Percentiles rank a stretch among this genome's conserved stretches.
Evolutionary conservation across 2,329 filamentous ascomycete genomes (phyloP).

Genomic region (Trichoderma aggressivum): DNA sequence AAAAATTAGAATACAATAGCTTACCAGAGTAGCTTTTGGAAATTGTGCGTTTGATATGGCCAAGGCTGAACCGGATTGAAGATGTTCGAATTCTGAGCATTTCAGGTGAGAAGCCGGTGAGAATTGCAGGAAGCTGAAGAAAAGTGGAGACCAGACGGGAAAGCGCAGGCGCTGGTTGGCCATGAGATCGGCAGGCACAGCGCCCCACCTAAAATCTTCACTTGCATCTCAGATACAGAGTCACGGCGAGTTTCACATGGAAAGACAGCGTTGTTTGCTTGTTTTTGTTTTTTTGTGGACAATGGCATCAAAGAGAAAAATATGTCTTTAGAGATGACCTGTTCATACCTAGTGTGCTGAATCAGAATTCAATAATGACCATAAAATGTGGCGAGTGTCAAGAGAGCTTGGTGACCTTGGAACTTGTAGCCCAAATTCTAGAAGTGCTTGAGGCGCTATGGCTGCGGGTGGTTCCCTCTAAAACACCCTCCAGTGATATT

Average conservation of each 20-base stretch:
- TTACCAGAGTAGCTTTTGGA: background rate
- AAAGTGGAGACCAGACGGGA: background rate
- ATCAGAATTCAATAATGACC: too few relatives aligned
- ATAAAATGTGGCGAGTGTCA: background rate
- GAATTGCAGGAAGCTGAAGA: conserved; percentile 1
- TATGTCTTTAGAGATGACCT: background rate
- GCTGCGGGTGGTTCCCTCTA: background rate
- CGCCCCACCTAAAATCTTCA: conserved; percentile 8
- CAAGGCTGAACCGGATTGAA: background rate
- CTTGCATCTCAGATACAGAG: conserved; percentile 10
- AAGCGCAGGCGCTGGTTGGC: conserved; percentile 15
- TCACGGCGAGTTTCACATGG: background rate
- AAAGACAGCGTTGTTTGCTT: background rate
- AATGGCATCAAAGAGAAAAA: background rate
- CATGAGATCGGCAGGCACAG: background rate
- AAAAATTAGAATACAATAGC: background rate
- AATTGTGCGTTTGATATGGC: background rate
- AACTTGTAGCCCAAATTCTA: background rate
- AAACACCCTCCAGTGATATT: background rate
- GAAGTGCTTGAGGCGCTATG: background rate
- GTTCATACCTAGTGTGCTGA: background rate
- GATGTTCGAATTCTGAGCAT: background rate
- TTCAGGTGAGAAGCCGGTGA: conserved; percentile 1
- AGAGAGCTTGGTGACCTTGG: background rate
- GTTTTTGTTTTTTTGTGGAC: background rate